Base-by-base conservation (phyloP, 352 stramenopile species). In the Phytophthora pseudosyringae region DNA sequence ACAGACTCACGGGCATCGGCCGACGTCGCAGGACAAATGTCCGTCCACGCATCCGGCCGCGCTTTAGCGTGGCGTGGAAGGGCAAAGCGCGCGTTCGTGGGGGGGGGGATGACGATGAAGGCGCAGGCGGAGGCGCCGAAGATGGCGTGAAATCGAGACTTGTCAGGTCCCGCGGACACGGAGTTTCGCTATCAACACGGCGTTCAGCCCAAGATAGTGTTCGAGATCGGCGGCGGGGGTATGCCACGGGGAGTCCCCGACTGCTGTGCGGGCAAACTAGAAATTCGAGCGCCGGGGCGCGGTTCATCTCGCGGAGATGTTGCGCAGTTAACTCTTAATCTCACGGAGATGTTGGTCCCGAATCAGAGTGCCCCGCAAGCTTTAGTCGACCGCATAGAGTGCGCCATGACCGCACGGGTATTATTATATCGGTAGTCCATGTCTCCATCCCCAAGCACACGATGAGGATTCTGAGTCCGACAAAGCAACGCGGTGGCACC, bases 111-210 rank as follows among this genome's bases (percentile, higher is more conserved):
- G 44, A 18, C 15, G 25, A 21, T 11, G 44, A 44, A 40, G 9
- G 9, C 5, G 13, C 5, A 21, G 13, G 13, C 44, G 10, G 11
- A 6, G 8, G 13, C 4, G 28, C n/a, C 10, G 26, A 36, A 21
- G 8, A 32, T 52, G 29, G 29, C 32, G n/a, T 29, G 3, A 8
- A 8, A 39, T 41, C 15, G 21, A 21, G 21, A 21, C 21, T 51
- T 47, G 26, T 26, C 35, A 47, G 15, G 46, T 11, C 10, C 31
- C 29, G 10, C 46, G 31, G 47, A 54, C 47, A 43, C 46, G 47
- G 36, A 39, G 35, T 58, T 58, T 31, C 36, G 36, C 12, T 55
- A 7, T 36, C 35, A 64, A 64, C 56, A 64, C 46, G 56, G n/a
- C 26, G 33, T 56, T 56, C 43, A 15, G 38, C 12, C 16, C 33